Evolutionary conservation across 305 asterid genomes (phyloP), one percentile per base, ranked within the genome.

Genomic region (Vinca major): DNA sequence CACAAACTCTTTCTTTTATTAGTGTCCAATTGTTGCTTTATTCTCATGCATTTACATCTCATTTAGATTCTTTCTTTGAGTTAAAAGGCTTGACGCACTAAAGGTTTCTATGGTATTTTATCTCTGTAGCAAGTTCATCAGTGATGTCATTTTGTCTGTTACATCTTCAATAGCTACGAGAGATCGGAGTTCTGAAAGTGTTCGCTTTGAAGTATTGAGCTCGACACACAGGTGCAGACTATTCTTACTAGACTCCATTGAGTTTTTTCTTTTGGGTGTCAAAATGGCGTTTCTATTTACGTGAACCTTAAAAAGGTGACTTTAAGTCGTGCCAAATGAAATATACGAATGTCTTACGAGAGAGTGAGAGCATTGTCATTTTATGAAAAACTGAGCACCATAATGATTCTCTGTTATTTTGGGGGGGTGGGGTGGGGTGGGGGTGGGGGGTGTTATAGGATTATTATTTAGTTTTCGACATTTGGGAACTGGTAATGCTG

Each of bases 181-280:
- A 78, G 98, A 91, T 67, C 87, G 98, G 69, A 87, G 87, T 69
- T 86, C 98, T 65, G 99, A 94, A 73, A 71, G 95, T 84, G 99
- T 98, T 70, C 98, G 89, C 68, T 91, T 94, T 85, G 99, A 94
- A 76, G 78, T 94, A 65, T 76, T 94, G 82, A 85, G 83, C 60
- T 88, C 99, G 69, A 87, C 84, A 53, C 83, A 85, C 92, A 93
- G 99, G 99, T 93, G 73, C 65, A 13, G 40, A 9, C 12, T 47
- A 69, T 54, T 72, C 56, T 66, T 73, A 3, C 60, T 3, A 12
- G 47, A 60, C 37, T 56, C 51, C 61, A 62, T 21, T 51, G 54
- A 62, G 40, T 33, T 12, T 44, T 48, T 36, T 52, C 33, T 67
- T 49, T 1, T 33, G 48, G 10, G 20, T 49, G 52, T 37, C 19